Evolutionary conservation across 169 alveolate species (phyloP).

Genomic region (Eimeria maxima): DNA sequence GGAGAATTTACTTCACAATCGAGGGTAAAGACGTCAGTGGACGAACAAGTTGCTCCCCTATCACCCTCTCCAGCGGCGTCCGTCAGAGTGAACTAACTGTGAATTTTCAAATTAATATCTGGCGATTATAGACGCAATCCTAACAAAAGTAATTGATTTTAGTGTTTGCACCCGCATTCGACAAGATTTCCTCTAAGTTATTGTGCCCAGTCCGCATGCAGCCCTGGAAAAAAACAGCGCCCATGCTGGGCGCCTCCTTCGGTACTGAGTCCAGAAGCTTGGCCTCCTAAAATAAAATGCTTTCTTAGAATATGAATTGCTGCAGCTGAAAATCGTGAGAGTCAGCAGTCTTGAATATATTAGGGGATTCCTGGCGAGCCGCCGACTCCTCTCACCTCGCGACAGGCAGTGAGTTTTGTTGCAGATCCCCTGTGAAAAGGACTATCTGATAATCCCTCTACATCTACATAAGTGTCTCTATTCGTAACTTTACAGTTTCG

Average conservation of each 20-base stretch:
- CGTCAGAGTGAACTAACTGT: background rate
- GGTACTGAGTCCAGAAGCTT: background rate
- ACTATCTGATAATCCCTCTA: background rate
- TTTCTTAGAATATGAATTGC: background rate
- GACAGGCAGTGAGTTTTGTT: slow-evolving; percentile 31
- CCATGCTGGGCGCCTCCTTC: background rate
- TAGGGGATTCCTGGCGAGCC: background rate
- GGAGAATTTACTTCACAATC: background rate
- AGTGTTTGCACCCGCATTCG: background rate
- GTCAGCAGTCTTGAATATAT: background rate
- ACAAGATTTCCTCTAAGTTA: background rate
- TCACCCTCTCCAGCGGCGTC: background rate
- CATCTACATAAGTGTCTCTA: background rate
- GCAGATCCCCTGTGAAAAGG: background rate
- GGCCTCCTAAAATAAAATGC: background rate
- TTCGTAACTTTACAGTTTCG: background rate
- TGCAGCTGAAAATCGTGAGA: background rate
- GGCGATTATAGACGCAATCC: too few relatives aligned
- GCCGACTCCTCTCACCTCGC: background rate
- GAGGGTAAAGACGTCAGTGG: background rate
- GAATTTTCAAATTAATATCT: background rate
- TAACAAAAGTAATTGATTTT: background rate
- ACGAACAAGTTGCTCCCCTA: background rate
- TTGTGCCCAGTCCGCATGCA: slow-evolving; percentile 27
- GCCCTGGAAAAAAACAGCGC: background rate